Evolutionary conservation across 1,284 basidiomycete species (phyloP), one percentile per base, ranked within the genome.

Genomic region (Puccinia novopanici): DNA sequence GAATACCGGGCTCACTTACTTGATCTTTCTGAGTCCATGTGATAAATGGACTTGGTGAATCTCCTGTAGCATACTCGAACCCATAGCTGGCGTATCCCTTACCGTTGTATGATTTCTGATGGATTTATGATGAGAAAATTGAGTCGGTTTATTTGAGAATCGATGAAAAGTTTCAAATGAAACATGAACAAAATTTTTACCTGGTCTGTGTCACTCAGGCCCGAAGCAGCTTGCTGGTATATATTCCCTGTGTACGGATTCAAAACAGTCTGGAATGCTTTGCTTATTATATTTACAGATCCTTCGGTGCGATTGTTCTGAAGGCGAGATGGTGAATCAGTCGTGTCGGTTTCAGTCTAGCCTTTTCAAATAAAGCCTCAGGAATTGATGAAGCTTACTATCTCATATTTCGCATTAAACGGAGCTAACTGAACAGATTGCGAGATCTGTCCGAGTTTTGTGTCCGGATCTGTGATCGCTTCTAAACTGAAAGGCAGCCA

Each of bases 81-180:
- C 90, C 91, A 83, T 91, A 92, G 2, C 88, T 84, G 3, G 88
- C 87, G 84, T 87, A 90, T 78, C 87, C 88, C 6, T 87, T 87
- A 3, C 87, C 88, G 9, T 86, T 86, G 30, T 85, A 83, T 27
- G 84, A 76, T 80, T 87, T 86, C 67, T 75, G 65, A 27, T 4
- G 24, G 42, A n/a, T n/a, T n/a, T n/a, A 50, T 50, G 37, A 27
- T 50, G 1, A 37, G 3, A 70, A 17, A 17, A 9, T 0, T 55
- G 65, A 70, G 82, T 73, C 70, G 80, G 81, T 52, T 80, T 37
- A 13, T 24, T 22, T 50, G 8, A 40, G 61, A 42, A 54, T 12
- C 40, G 52, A 24, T 40, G 5, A n/a, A n/a, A n/a, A n/a, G n/a
- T n/a, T n/a, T 3, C 30, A 40, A 34, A 19, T 12, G 17, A 59